Base-by-base conservation (phyloP, 2,329 filamentous ascomycete species). In the Penicillium griseofulvum region DNA sequence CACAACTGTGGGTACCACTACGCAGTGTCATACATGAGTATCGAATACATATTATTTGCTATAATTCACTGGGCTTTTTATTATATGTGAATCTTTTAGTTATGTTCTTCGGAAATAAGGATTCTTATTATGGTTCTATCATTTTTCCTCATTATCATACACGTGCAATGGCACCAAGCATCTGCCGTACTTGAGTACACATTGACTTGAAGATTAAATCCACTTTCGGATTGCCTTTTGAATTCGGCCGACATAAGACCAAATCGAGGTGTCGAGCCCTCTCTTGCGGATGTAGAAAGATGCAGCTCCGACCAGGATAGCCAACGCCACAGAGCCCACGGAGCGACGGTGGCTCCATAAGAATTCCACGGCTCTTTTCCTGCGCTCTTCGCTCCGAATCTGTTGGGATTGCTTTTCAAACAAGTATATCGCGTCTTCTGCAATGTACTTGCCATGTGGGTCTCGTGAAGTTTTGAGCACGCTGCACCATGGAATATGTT, bases 401-500 rank as follows among this genome's bases (percentile, higher is more conserved):
- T 96, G 87, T 52, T 77, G 79, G 4, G 85, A 84, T 70, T 97
- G 93, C 60, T 80, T 80, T 37, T 83, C 75, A 65, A 97, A 93
- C 57, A 87, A 82, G 5, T 68, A 71, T 58, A 86, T 78, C 2
- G 90, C 93, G 38, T 93, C 83, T 29, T 81, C 74, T 33, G 90
- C 72, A 0, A 81, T 83, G 68, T 91, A 84, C 28, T 71, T 71
- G 6, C 78, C 71, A 45, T 83, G 78, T 36, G 46, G 79, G 68
- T 66, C 83, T 12, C 83, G 81, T 0, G 89, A 89, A 1, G 92
- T 96, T 73, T 96, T 97, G 49, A 99, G 81, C 8, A 91, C 91
- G 70, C 92, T 97, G 56, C 83, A 83, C 7, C 73, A 71, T 3
- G 91, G 91, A 56, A 99, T 87, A 16, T 74, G 75, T 57, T 79